These are phyloP conservation scores for Heliosperma pusillum DNA, from an alignment of 148 eudicot species.

Conservation along the genomic window DNA sequence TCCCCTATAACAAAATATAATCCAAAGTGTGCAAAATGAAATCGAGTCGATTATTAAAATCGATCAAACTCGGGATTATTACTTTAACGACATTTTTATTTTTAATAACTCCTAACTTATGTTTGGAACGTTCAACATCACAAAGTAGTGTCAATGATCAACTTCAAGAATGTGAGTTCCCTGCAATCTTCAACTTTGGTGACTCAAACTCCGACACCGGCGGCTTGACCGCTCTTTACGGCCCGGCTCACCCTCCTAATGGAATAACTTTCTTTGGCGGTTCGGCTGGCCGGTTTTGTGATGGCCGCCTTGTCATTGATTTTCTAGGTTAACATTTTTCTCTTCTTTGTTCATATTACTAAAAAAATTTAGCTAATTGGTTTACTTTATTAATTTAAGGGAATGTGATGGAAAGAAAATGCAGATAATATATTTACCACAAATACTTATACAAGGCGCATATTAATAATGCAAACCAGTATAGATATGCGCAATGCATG, in stretches of 20 bases:
- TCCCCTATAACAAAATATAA: too few relatives aligned
- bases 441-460: too few relatives aligned
- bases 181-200: constrained; percentile 73
- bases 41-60: too few relatives aligned
- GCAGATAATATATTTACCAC: too few relatives aligned
- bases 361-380: too few relatives aligned
- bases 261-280: constrained; percentile 53
- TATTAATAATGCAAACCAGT: too few relatives aligned
- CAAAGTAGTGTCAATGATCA: background rate
- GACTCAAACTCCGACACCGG: constrained; percentile 89
- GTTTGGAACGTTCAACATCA: background rate
- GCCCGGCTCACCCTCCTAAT: constrained; percentile 48
- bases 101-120: background rate
- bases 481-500: too few relatives aligned
- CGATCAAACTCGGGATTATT: too few relatives aligned
- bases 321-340: constrained; percentile 43
- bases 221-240: constrained; percentile 63
- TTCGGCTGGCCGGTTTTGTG: constrained; percentile 62
- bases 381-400: too few relatives aligned
- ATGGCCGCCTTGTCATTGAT: constrained; percentile 68
- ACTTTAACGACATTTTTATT: background rate
- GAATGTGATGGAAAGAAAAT: too few relatives aligned
- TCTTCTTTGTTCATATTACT: too few relatives aligned
- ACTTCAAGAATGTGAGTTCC: constrained; percentile 22
- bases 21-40: too few relatives aligned